Conservation (phyloP, 2,329 filamentous ascomycete species). For the Trichoderma koningii region DNA sequence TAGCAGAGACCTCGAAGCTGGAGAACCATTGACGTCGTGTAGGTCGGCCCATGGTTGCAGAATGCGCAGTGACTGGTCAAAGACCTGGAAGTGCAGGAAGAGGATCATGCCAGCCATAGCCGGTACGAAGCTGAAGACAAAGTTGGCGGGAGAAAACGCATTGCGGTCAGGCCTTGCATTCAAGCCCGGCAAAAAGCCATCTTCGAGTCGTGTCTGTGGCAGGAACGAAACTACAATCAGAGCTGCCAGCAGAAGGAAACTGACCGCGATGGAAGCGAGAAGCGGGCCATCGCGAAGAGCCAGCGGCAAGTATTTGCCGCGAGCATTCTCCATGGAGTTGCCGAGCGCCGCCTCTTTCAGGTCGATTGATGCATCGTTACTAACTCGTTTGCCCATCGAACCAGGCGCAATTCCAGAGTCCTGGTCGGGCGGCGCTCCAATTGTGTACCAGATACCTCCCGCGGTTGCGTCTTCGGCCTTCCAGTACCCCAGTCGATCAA, state of each 20-base stretch:
- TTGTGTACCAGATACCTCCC: slow-evolving; percentile 74
- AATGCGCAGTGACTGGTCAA: slow-evolving; percentile 66
- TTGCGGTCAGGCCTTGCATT: slow-evolving; percentile 58
- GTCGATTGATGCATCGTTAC: slow-evolving; percentile 39
- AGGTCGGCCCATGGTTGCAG: slow-evolving; percentile 72
- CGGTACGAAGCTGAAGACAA: slow-evolving; percentile 79
- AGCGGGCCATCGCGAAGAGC: slow-evolving; percentile 69
- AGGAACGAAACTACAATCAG: slow-evolving; percentile 80
- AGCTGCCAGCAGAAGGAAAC: slow-evolving; percentile 64
- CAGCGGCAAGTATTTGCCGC: slow-evolving; percentile 72
- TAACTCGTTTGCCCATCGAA: slow-evolving; percentile 36
- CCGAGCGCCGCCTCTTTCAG: slow-evolving; percentile 34
- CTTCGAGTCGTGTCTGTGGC: slow-evolving; percentile 62
- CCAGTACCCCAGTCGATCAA: slow-evolving; percentile 86
- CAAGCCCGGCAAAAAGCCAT: slow-evolving; percentile 73
- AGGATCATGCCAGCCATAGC: slow-evolving; percentile 66
- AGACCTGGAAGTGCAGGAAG: slow-evolving; percentile 65
- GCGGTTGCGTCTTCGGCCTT: slow-evolving; percentile 62
- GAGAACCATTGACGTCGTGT: slow-evolving; percentile 56
- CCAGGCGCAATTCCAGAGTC: slow-evolving; percentile 32
- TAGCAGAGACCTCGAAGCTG: slow-evolving; percentile 65
- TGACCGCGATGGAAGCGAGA: slow-evolving; percentile 64
- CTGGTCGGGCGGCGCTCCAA: slow-evolving; percentile 55
- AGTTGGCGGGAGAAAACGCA: slow-evolving; percentile 84
- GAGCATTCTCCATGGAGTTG: slow-evolving; percentile 33